Evolutionary conservation across 768 basidiomycete species (phyloP).

Genomic region (Trametes coccinea): DNA sequence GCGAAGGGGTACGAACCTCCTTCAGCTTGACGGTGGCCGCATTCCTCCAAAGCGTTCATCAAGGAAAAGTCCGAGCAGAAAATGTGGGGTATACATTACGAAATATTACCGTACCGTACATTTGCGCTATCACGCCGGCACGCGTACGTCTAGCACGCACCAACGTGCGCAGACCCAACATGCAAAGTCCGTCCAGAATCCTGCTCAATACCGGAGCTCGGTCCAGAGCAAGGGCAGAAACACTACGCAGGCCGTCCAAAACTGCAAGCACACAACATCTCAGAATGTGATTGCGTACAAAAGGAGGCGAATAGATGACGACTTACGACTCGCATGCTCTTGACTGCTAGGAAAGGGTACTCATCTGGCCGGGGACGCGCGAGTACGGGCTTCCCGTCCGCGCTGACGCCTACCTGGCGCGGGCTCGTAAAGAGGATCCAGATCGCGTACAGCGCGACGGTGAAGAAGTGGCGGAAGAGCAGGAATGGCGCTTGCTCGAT

Average conservation of each 20-base stretch:
- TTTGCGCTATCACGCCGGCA: too few relatives aligned
- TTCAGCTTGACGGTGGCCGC: too few relatives aligned
- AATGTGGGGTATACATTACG: slow-evolving; percentile 15
- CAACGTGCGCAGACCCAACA: too few relatives aligned
- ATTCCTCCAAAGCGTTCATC: too few relatives aligned
- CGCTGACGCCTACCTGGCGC: slow-evolving; percentile 35
- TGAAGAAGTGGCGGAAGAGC: slow-evolving; percentile 91
- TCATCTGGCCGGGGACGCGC: slow-evolving; percentile 50
- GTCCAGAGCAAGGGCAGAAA: slow-evolving; percentile 10
- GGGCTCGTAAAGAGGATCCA: slow-evolving; percentile 83
- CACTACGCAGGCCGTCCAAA: slow-evolving; percentile 6
- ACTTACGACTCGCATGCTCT: slow-evolving; percentile 65
- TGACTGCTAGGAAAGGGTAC: slow-evolving; percentile 67
- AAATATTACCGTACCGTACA: slow-evolving; percentile 1
- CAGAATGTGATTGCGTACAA: not conserved
- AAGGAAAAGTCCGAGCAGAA: not conserved
- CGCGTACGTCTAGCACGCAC: too few relatives aligned
- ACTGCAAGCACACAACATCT: too few relatives aligned
- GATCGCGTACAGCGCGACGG: slow-evolving; percentile 92
- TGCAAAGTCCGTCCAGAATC: too few relatives aligned
- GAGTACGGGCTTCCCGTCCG: slow-evolving; percentile 40
- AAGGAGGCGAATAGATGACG: not conserved
- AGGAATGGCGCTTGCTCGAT: slow-evolving; percentile 77
- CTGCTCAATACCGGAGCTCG: slow-evolving; percentile 10
- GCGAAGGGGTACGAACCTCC: too few relatives aligned